Conservation (phyloP, 371 early-diverging fungal genomes). For the Mucor saturninus region DNA sequence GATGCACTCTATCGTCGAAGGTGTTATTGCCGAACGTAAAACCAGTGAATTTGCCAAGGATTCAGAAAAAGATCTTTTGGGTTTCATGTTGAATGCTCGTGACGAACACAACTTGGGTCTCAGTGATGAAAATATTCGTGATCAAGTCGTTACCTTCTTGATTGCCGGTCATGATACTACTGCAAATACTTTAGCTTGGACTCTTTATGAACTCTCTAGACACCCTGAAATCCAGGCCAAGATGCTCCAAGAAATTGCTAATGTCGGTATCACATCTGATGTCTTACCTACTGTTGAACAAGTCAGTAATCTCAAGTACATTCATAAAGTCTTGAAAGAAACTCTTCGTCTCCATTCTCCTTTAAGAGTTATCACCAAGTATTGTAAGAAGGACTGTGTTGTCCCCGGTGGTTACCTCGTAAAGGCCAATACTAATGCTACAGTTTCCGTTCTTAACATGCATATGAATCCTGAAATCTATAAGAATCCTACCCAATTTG, state of each 20-base stretch:
- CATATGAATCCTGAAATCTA: constrained; percentile 55
- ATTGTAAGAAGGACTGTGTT: constrained; percentile 57
- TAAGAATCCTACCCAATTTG: constrained; percentile 48
- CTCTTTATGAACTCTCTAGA: constrained; percentile 44
- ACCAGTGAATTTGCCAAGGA: constrained; percentile 40
- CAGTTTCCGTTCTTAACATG: constrained; percentile 39
- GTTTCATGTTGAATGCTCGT: constrained; percentile 62
- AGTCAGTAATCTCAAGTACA: constrained; percentile 47
- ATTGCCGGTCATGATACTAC: constrained; percentile 65
- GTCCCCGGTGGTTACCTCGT: constrained; percentile 54
- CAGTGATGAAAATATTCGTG: constrained; percentile 57
- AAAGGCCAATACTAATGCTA: constrained; percentile 21
- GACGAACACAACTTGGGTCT: constrained; percentile 50
- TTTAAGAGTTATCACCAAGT: constrained; percentile 47
- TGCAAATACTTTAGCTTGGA: constrained; percentile 58
- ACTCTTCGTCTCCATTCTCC: constrained; percentile 59
- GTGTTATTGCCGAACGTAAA: constrained; percentile 45
- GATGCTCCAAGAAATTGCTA: constrained; percentile 58
- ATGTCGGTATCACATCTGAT: constrained; percentile 45
- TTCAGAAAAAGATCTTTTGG: constrained; percentile 55
- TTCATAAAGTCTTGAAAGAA: constrained; percentile 56
- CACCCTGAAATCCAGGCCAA: constrained; percentile 52
- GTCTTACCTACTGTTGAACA: constrained; percentile 52
- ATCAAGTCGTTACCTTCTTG: constrained; percentile 63
- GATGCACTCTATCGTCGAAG: constrained; percentile 49